Evolutionary conservation across 2,329 filamentous ascomycete genomes (phyloP).

Genomic region (Emergomyces pasteurianus): DNA sequence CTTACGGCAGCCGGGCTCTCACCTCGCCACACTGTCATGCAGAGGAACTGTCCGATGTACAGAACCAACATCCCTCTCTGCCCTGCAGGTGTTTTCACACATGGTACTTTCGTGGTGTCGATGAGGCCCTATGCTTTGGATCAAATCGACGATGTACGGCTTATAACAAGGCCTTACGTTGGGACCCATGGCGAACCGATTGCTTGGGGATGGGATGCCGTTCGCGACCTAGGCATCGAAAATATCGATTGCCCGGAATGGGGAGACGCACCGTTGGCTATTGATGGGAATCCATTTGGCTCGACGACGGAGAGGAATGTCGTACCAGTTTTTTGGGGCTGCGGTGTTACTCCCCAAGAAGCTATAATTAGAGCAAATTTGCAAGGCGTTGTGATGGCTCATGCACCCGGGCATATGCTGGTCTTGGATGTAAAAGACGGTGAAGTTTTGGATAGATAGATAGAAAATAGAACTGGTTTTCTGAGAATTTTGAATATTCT

Average conservation of each 20-base stretch:
- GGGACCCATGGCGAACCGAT: conserved; percentile 53
- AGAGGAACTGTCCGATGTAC: conserved; percentile 51
- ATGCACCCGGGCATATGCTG: conserved; percentile 52
- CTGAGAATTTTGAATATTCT: background rate
- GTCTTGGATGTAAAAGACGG: conserved; percentile 36
- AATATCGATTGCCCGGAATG: conserved; percentile 45
- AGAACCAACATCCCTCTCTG: conserved; percentile 44
- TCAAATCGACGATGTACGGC: conserved; percentile 42
- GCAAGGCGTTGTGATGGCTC: conserved; percentile 47
- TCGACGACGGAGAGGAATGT: conserved; percentile 29
- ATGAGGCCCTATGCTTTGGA: conserved; percentile 47
- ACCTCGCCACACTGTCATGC: conserved; percentile 39
- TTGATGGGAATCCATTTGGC: conserved; percentile 23
- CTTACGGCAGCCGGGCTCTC: conserved; percentile 39
- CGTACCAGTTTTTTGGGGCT: conserved; percentile 51
- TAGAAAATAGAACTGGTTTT: background rate
- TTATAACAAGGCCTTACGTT: conserved; percentile 43
- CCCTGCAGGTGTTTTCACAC: conserved; percentile 47
- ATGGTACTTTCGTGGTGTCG: conserved; percentile 46
- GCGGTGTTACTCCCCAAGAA: conserved; percentile 55
- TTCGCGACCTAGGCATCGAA: conserved; percentile 41
- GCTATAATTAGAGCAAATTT: conserved; percentile 47
- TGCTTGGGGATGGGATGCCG: conserved; percentile 52
- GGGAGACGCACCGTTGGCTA: conserved; percentile 38
- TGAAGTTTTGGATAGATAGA: background rate